Percentiles rank a stretch among this genome's conserved stretches.
These are phyloP conservation scores for Lachancea meyersii DNA, from an alignment of 805 yeast species.

Conservation along the genomic window DNA sequence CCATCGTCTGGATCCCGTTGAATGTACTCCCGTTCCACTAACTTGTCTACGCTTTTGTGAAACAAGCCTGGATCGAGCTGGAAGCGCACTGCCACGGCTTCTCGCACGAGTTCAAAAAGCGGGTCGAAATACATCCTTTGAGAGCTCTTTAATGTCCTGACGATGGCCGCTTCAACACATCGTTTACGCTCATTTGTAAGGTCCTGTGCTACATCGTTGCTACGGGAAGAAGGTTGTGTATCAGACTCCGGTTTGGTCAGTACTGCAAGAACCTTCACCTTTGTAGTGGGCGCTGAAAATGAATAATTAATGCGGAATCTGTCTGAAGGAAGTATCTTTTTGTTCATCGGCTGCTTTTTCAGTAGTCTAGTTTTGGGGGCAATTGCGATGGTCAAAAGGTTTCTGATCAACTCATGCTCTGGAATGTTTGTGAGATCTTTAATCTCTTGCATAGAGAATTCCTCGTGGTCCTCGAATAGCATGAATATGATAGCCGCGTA, in stretches of 20 bases:
- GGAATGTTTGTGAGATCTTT: constrained; percentile 65
- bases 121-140: constrained; percentile 56
- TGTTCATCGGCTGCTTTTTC: constrained; percentile 67
- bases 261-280: constrained; percentile 69
- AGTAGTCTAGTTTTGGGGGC: constrained; percentile 77
- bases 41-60: constrained; percentile 64
- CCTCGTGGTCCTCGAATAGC: constrained; percentile 56
- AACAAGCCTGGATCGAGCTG: constrained; percentile 61
- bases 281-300: constrained; percentile 61
- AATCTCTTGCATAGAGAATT: constrained; percentile 57
- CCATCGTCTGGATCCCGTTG: constrained; percentile 61
- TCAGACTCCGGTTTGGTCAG: constrained; percentile 37
- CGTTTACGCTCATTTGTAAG: constrained; percentile 30
- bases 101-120: constrained; percentile 57
- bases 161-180: constrained; percentile 76
- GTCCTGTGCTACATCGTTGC: constrained; percentile 25
- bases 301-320: constrained; percentile 58
- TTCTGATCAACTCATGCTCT: constrained; percentile 62
- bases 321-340: constrained; percentile 59
- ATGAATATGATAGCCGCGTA: constrained; percentile 73
- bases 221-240: constrained; percentile 16
- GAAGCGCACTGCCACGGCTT: constrained; percentile 56
- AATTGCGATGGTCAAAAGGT: constrained; percentile 75
- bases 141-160: constrained; percentile 78
- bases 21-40: constrained; percentile 76